Percentiles rank a stretch among this genome's conserved stretches.
These are phyloP conservation scores for Jackrogersella minutella DNA, from an alignment of 495 filamentous ascomycete genomes.

Conservation along the genomic window DNA sequence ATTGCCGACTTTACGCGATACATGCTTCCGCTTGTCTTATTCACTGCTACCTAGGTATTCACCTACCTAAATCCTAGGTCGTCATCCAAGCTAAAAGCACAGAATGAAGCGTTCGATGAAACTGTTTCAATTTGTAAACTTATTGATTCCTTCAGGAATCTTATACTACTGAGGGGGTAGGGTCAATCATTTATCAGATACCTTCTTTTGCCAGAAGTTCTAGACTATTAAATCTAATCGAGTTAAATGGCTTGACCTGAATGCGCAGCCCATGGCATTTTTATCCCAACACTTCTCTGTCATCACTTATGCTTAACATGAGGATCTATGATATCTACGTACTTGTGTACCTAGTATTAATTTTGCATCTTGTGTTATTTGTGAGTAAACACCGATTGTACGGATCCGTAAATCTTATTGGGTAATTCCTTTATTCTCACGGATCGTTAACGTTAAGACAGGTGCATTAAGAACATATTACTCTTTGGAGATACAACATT, in stretches of 20 bases:
- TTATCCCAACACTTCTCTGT: too few relatives aligned
- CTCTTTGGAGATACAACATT: too few relatives aligned
- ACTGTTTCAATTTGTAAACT: neutral
- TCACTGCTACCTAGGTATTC: neutral
- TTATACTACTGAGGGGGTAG: neutral
- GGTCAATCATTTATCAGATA: neutral
- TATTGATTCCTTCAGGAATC: neutral
- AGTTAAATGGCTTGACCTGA: constrained; percentile 20
- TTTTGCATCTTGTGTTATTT: too few relatives aligned
- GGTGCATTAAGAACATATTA: too few relatives aligned
- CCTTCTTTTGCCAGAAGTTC: constrained; percentile 10
- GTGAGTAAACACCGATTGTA: too few relatives aligned
- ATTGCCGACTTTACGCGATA: constrained; percentile 30
- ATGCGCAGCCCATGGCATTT: neutral
- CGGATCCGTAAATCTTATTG: too few relatives aligned
- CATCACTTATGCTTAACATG: too few relatives aligned
- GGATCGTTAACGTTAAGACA: too few relatives aligned
- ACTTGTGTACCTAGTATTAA: too few relatives aligned
- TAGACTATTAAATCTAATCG: constrained; percentile 24
- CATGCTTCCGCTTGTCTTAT: neutral
- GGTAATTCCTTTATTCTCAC: too few relatives aligned
- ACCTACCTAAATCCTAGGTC: neutral
- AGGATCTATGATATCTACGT: too few relatives aligned
- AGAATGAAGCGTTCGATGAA: constrained; percentile 6
- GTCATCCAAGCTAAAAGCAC: constrained; percentile 26